These are phyloP conservation scores for Pichia terricola DNA, from an alignment of 1,139 yeast species.

Conservation along the genomic window DNA sequence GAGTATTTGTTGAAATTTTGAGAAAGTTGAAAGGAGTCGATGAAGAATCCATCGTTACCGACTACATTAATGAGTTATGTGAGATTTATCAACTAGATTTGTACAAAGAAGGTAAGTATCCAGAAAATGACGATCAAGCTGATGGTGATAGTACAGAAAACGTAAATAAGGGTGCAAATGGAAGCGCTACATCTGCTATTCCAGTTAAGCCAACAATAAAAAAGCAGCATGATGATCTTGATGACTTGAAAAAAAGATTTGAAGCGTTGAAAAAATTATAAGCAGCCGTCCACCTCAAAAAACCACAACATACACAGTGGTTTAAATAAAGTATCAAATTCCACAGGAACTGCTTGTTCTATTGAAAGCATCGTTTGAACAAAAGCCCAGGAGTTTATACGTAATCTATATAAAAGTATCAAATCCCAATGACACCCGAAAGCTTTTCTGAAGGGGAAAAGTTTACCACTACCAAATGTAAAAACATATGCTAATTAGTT, in stretches of 20 bases:
- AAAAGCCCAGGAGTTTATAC: too few species aligned
- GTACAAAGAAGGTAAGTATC: slow-evolving; percentile 41
- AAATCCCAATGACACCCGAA: too few species aligned
- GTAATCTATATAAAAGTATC: too few species aligned
- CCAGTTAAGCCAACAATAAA: slow-evolving; percentile 16
- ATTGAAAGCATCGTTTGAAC: too few species aligned
- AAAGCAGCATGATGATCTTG: slow-evolving; percentile 13
- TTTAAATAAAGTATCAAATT: too few species aligned
- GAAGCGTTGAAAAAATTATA: slow-evolving; percentile 36
- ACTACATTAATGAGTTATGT: slow-evolving; percentile 14
- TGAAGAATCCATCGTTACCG: slow-evolving; percentile 38
- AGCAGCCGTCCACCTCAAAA: neutral
- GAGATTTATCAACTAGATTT: slow-evolving; percentile 33
- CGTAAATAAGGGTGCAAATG: slow-evolving; percentile 11
- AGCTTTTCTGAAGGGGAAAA: too few species aligned
- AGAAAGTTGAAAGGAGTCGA: slow-evolving; percentile 16
- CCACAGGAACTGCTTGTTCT: too few species aligned
- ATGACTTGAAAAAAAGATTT: slow-evolving; percentile 42
- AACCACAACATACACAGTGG: too few species aligned
- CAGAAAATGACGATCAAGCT: slow-evolving; percentile 19
- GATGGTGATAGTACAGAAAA: slow-evolving; percentile 20
- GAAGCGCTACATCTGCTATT: neutral
- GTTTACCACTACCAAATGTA: too few species aligned
- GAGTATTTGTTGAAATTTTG: slow-evolving; percentile 11
- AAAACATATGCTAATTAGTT: too few species aligned